phyloP scores from a whole-genome alignment of 2,329 filamentous ascomycete species.

The Aspergillus sojae region DNA sequence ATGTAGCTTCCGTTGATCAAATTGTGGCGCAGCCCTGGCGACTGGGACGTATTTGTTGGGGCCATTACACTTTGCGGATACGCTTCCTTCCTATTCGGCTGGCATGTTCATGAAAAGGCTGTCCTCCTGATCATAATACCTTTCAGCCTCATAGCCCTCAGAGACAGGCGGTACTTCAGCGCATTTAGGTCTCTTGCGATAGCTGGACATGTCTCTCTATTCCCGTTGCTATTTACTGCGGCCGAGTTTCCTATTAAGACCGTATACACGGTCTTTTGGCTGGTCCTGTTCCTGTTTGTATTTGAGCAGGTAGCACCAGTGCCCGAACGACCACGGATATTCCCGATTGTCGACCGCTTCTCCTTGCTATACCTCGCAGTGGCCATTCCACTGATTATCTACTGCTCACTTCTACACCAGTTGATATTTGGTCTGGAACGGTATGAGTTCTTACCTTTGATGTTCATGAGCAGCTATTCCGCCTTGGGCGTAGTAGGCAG shows the following conservation, averaged over 20 bases:
- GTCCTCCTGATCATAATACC: constrained; percentile 92
- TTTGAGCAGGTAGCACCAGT: constrained; percentile 89
- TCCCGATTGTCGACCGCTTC: constrained; percentile 81
- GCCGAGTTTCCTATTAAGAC: constrained; percentile 94
- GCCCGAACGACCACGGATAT: constrained; percentile 76
- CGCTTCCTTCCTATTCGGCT: constrained; percentile 94
- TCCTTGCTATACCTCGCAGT: constrained; percentile 86
- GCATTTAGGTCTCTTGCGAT: constrained; percentile 92
- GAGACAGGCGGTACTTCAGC: constrained; percentile 84
- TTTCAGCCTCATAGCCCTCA: constrained; percentile 88
- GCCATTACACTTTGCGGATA: constrained; percentile 92
- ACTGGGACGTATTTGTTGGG: constrained; percentile 87
- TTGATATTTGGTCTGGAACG: constrained; percentile 73
- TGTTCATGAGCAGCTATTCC: constrained; percentile 95
- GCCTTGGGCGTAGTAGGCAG: constrained; percentile 94
- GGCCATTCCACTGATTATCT: constrained; percentile 84
- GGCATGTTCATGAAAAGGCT: constrained; percentile 98
- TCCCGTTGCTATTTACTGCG: constrained; percentile 88
- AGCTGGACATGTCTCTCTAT: constrained; percentile 90
- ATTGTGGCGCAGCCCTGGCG: constrained; percentile 72
- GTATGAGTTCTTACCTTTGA: constrained; percentile 89
- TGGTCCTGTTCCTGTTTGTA: constrained; percentile 78
- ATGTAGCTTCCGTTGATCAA: constrained; percentile 71
- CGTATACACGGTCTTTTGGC: constrained; percentile 89
- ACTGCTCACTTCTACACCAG: constrained; percentile 82